Base-by-base conservation (phyloP, 495 filamentous ascomycete genomes). In the Tirmania nivea region DNA sequence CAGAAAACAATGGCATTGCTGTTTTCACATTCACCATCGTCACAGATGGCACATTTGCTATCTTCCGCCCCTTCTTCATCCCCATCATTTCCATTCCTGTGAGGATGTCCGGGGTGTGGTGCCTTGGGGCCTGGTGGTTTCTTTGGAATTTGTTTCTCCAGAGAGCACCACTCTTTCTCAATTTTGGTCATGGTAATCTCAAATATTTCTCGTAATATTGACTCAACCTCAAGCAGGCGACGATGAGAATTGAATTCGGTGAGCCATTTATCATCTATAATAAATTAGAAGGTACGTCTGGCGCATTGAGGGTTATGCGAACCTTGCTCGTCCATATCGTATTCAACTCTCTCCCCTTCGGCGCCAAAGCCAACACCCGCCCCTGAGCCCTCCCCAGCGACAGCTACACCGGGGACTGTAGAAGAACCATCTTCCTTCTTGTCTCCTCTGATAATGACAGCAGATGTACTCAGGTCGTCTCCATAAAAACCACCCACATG, bases 1-100 rank as follows among this genome's bases (percentile, higher is more conserved):
- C 90, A 99, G 68, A 97, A 99, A 20, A 99, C 92, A 62, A 99
- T 99, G 8, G 90, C 92, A 66, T 99, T 99, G n/a, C 88, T 86
- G 65, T 96, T 99, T 69, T 96, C 90, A 60, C 92, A 96, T 61
- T 99, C 90, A 34, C 90, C 92, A 63, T 96, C 90, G 64, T 96
- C 90, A 59, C 90, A 99, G 50, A 99, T 92, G 34, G 84, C 89
- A 62, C 90, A 99, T 65, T 95, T 96, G 65, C 79, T 93, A 64
- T 99, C 90, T 61, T 94, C 89, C 61, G 94, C 87, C 16, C 88
- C 88, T 3, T 77, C 84, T 63, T 96, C 90, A 65, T 96, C 88
- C 21, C 86, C 87, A 3, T 75, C 81, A 53, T 50, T 50, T 31
- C 5, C 1, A 36, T n/a, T 12, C 34, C 25, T 31, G 25, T 31